Conservation (phyloP, 768 basidiomycete genomes). For the Naematelia encephala region DNA sequence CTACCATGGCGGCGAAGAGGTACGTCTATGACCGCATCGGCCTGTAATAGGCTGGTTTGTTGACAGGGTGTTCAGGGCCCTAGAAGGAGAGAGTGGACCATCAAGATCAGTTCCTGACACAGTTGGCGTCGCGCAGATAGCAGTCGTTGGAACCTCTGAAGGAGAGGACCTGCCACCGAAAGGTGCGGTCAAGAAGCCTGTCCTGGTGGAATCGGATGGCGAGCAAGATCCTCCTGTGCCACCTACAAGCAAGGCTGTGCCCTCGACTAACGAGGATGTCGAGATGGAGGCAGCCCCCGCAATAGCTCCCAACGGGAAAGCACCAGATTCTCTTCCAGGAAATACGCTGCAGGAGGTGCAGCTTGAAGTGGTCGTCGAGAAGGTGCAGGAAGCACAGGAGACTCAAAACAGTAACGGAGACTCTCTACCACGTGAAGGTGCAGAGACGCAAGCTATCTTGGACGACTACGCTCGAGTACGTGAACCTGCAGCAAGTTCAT, state of each 20-base stretch:
- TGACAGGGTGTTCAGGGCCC: neutral
- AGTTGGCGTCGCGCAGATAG: neutral
- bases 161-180: neutral
- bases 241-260: neutral
- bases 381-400: neutral
- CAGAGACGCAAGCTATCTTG: slow-evolving; percentile 14
- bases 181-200: neutral
- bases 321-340: neutral
- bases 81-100: neutral
- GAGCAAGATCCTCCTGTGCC: slow-evolving; percentile 1
- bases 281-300: neutral
- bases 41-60: neutral
- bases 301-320: slow-evolving; percentile 3
- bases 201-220: slow-evolving; percentile 10
- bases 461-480: slow-evolving; percentile 2
- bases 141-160: neutral
- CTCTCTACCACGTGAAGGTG: neutral
- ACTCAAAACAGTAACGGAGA: neutral
- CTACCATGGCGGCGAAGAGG: neutral
- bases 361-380: neutral
- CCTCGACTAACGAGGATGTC: neutral
- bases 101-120: neutral
- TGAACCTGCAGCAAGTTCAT: neutral
- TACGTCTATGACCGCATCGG: too few relatives aligned
- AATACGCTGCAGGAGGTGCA: neutral